phyloP scores from a whole-genome alignment of 2,329 filamentous ascomycete genomes.

The Pleurostoma richardsiae region DNA sequence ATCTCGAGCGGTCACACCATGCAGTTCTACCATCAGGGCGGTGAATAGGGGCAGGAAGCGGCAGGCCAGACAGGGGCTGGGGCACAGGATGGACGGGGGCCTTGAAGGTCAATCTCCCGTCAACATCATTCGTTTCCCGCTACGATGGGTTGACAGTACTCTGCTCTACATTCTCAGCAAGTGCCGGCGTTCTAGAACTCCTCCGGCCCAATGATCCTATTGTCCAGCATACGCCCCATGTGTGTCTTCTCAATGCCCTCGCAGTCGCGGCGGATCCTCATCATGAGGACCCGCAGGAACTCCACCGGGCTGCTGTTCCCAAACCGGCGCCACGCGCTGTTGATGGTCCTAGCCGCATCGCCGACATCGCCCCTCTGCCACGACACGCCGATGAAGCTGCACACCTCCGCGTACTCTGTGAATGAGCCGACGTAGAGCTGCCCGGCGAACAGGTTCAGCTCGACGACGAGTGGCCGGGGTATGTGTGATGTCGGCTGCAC shows the following conservation, averaged over 20 bases:
- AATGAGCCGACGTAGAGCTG: slow-evolving; percentile 57
- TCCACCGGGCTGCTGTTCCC: slow-evolving; percentile 23
- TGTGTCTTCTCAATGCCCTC: slow-evolving; percentile 34
- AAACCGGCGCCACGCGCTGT: slow-evolving; percentile 29
- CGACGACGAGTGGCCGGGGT: slow-evolving; percentile 23
- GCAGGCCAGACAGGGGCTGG: too few relatives aligned
- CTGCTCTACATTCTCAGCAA: too few relatives aligned
- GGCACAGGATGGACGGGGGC: too few relatives aligned
- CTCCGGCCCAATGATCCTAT: slow-evolving; percentile 6
- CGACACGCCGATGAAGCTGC: slow-evolving; percentile 45
- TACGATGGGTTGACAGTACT: too few relatives aligned
- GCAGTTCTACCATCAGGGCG: too few relatives aligned
- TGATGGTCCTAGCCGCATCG: slow-evolving; percentile 43
- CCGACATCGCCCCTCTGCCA: slow-evolving; percentile 11
- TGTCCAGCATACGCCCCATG: slow-evolving; percentile 29
- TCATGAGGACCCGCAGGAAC: slow-evolving; percentile 30
- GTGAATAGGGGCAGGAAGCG: too few relatives aligned
- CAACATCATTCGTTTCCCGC: too few relatives aligned
- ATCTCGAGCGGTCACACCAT: too few relatives aligned
- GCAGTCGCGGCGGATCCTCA: slow-evolving; percentile 29
- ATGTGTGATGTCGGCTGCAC: slow-evolving; percentile 12
- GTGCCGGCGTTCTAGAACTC: too few relatives aligned
- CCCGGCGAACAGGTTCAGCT: slow-evolving; percentile 63
- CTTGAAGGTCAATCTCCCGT: too few relatives aligned
- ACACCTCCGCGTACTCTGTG: slow-evolving; percentile 47